phyloP scores from a whole-genome alignment of 768 basidiomycete species.

The Galerina marginata region DNA sequence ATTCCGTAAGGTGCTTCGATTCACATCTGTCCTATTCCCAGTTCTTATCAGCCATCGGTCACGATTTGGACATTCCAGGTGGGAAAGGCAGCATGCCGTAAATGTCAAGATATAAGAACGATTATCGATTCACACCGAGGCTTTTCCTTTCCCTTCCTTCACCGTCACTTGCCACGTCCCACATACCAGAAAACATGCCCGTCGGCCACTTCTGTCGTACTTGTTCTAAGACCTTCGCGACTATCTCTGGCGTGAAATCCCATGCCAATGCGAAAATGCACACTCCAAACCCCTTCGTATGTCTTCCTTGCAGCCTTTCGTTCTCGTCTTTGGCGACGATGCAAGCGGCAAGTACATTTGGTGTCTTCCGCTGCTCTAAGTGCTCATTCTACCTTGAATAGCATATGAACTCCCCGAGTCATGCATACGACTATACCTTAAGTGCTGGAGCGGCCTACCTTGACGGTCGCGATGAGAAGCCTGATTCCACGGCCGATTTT shows the following conservation, averaged over 20 bases:
- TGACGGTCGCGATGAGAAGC: not conserved
- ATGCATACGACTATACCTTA: not conserved
- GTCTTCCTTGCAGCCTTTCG: slow-evolving; percentile 5
- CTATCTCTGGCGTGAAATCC: not conserved
- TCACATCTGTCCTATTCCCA: too few species aligned
- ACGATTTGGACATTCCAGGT: too few species aligned
- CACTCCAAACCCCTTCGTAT: slow-evolving; percentile 8
- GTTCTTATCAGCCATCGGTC: too few species aligned
- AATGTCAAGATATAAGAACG: too few species aligned
- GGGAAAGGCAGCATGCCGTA: too few species aligned
- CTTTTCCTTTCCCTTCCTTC: too few species aligned
- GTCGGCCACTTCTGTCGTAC: slow-evolving; percentile 10
- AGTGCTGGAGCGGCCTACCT: not conserved
- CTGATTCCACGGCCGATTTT: not conserved
- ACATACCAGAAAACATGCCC: slow-evolving; percentile 1
- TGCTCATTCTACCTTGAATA: not conserved
- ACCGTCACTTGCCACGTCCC: not conserved
- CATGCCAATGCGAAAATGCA: slow-evolving; percentile 14
- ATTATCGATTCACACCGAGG: too few species aligned
- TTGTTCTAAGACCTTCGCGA: slow-evolving; percentile 12
- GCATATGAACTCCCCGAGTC: slow-evolving; percentile 16
- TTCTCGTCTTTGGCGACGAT: slow-evolving; percentile 6
- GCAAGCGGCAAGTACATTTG: not conserved
- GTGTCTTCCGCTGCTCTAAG: not conserved
- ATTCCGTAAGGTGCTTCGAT: too few species aligned